Evolutionary conservation across 306 rosid genomes (phyloP), one percentile per base, ranked within the genome.

Genomic region (Glycyrrhiza uralensis): DNA sequence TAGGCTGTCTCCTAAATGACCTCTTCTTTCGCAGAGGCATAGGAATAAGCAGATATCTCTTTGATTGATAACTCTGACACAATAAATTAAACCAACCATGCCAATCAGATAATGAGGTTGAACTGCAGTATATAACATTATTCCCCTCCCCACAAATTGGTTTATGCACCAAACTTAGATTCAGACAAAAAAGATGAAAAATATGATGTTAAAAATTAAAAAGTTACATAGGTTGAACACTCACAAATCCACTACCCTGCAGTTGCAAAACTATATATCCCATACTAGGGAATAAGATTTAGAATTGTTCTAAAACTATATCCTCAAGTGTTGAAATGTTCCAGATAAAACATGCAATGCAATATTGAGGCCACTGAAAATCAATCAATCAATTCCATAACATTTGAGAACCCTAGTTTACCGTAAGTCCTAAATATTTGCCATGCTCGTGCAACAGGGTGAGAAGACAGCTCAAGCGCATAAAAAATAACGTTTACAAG

Each of bases 1-100:
- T 86, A 0, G 94, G 83, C 65, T 78, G 90, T 59, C 89, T 74
- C 77, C 87, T 89, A 33, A 88, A 63, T 51, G 97, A 81, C 74
- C 97, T 81, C 82, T 68, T 90, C 80, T 84, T 90, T 49, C 90
- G 85, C 24, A 75, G 45, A 57, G 82, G 85, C 74, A 74, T 87
- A n/a, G 84, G 85, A 55, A 87, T 61, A 54, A 76, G 46, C 30
- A 83, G 76, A 58, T 79, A 64, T 81, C 64, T 87, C 85, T 82
- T 83, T 3, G 76, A 15, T 46, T 78, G 87, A 71, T 85, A 60
- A 66, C 66, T 84, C 97, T 93, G 85, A 3, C 17, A 65, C 29
- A n/a, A 38, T 5, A 64, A 65, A 77, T 32, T 30, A 64, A 57
- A 75, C 32, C 50, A 67, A 62, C 66, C 77, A 54, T 13, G 17